Conservation (phyloP, 2,329 filamentous ascomycete genomes). For the Colletotrichum cuscutae region DNA sequence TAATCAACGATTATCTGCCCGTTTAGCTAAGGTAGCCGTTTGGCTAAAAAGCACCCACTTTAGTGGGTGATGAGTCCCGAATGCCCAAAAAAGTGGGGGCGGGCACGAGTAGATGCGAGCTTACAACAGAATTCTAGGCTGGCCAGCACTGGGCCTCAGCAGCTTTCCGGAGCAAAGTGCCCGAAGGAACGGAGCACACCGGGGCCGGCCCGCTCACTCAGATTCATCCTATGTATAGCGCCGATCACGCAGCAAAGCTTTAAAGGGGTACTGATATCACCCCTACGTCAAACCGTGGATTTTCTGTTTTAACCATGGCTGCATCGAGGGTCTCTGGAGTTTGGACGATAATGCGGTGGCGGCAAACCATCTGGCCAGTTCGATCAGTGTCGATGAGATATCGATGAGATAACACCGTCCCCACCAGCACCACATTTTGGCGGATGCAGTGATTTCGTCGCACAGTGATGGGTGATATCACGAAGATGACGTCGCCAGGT, state of each 20-base stretch:
- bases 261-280: constrained; percentile 28
- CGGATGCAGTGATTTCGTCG: constrained; percentile 34
- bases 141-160: neutral
- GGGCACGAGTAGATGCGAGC: too few relatives aligned
- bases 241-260: constrained; percentile 6
- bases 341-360: constrained; percentile 8
- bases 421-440: constrained; percentile 31
- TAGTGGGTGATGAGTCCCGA: too few relatives aligned
- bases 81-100: too few relatives aligned
- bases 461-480: constrained; percentile 21
- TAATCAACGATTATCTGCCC: too few relatives aligned
- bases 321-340: constrained; percentile 3
- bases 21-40: too few relatives aligned
- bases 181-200: constrained; percentile 16
- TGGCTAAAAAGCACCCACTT: too few relatives aligned
- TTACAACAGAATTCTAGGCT: neutral
- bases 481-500: constrained; percentile 32
- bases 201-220: constrained; percentile 1
- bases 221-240: neutral
- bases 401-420: constrained; percentile 29
- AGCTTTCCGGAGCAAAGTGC: neutral
- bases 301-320: neutral
- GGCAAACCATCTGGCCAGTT: constrained; percentile 10
- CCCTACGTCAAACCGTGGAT: constrained; percentile 27
- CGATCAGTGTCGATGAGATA: constrained; percentile 31